These are phyloP conservation scores for Penicillium herquei DNA, from an alignment of 495 filamentous ascomycete genomes.

Conservation along the genomic window DNA sequence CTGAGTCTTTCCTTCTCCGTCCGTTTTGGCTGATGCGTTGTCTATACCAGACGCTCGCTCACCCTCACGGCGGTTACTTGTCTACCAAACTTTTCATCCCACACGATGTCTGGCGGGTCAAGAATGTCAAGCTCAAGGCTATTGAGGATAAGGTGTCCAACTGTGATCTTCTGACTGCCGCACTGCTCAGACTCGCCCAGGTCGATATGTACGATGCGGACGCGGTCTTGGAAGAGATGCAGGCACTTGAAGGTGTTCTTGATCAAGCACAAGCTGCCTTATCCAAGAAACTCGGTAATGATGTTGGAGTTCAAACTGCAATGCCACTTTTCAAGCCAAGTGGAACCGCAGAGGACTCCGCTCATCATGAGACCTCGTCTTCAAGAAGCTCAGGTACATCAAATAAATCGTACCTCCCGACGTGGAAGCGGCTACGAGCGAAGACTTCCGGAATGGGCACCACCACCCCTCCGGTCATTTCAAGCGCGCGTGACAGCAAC, in stretches of 20 bases:
- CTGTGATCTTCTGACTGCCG: constrained; percentile 89
- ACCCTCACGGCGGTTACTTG: constrained; percentile 88
- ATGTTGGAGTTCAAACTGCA: constrained; percentile 78
- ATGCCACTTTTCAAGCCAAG: constrained; percentile 68
- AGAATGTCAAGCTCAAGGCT: constrained; percentile 85
- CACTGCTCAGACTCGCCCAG: constrained; percentile 74
- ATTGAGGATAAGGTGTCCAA: constrained; percentile 94
- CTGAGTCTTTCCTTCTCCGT: constrained; percentile 76
- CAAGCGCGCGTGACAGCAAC: constrained; percentile 44
- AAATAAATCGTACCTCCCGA: constrained; percentile 65
- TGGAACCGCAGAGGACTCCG: constrained; percentile 39
- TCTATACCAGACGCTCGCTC: constrained; percentile 87
- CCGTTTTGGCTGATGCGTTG: constrained; percentile 97
- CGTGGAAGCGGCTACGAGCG: constrained; percentile 83
- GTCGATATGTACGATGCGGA: constrained; percentile 89
- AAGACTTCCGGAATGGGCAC: constrained; percentile 71
- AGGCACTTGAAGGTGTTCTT: constrained; percentile 80
- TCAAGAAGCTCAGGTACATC: constrained; percentile 56
- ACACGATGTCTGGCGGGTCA: constrained; percentile 88
- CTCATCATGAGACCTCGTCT: constrained; percentile 35
- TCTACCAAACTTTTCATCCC: constrained; percentile 90
- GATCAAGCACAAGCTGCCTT: constrained; percentile 79
- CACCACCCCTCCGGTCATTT: constrained; percentile 21
- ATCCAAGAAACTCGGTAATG: constrained; percentile 79
- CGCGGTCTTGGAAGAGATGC: constrained; percentile 92